Evolutionary conservation across 495 filamentous ascomycete species (phyloP), one percentile per base, ranked within the genome.

Genomic region (Tuber calosporum): DNA sequence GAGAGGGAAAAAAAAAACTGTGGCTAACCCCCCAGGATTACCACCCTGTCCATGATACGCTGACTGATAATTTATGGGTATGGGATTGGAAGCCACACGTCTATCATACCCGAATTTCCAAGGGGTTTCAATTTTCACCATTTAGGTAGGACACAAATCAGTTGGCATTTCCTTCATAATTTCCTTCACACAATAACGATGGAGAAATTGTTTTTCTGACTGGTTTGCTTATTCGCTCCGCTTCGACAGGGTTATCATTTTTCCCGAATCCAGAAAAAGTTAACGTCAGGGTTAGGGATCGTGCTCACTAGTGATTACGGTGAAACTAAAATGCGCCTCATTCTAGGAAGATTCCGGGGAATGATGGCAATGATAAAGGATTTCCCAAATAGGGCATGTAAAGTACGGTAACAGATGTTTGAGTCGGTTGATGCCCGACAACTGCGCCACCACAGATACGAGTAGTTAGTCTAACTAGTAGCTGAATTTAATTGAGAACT

Each of bases 271-370:
- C 53, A 58, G 53, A 58, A 26, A 30, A 58, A 58, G 53, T 58
- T 58, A 58, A 58, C 8, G n/a, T 58, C 53, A 58, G 53, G 53
- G 53, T 58, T 58, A 58, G 53, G 53, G 53, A 30, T 58, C 53
- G 53, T 58, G 53, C 53, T 13, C 53, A 30, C 9, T 58, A 9
- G 8, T 11, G 0, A 30, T 58, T 15, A 26, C 48, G 15, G n/a
- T 13, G n/a, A 30, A 58, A 30, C 53, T 58, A 58, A 58, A 30
- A 30, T 58, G n/a, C 53, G 53, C 53, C 53, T 58, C 53, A 58
- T 58, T 15, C 11, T 30, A 30, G 26, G 53, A 53, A 53, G 22
- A 22, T 26, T 53, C 11, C 42, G 42, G 42, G 40, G 42, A 15
- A 43, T 15, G 11, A 19, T 19, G 42, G 4, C 17, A 11, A 43